phyloP scores from a whole-genome alignment of 2,329 filamentous ascomycete genomes.

The Xylariaceae sp. region DNA sequence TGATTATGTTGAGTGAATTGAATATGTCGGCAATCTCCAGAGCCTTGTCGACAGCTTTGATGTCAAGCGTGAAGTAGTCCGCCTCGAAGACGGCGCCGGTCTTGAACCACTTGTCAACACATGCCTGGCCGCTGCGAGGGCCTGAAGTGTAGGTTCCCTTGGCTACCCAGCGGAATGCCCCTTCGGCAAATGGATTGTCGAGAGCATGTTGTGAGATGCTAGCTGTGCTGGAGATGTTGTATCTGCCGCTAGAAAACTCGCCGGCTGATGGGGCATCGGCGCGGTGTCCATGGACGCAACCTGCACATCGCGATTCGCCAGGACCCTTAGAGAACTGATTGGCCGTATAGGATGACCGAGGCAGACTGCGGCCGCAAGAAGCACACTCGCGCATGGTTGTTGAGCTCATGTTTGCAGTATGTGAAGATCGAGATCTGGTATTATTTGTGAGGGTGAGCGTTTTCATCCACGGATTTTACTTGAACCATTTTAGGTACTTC shows the following conservation, averaged over 20 bases:
- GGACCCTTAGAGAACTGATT: conserved; percentile 30
- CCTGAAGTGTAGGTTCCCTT: conserved; percentile 37
- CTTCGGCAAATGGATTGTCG: conserved; percentile 27
- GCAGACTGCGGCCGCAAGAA: conserved; percentile 27
- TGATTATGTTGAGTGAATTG: conserved; percentile 36
- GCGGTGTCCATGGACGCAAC: conserved; percentile 25
- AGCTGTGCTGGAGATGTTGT: conserved; percentile 23
- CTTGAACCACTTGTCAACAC: conserved; percentile 46
- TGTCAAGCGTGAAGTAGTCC: conserved; percentile 42
- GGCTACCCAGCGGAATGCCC: conserved; percentile 35
- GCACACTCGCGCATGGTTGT: conserved; percentile 25
- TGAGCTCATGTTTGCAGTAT: too few relatives aligned
- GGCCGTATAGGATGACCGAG: conserved; percentile 33
- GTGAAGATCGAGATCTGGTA: too few relatives aligned
- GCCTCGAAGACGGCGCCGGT: conserved; percentile 37
- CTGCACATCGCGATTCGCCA: conserved; percentile 31
- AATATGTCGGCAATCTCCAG: conserved; percentile 42
- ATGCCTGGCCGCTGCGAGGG: conserved; percentile 35
- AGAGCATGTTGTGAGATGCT: conserved; percentile 1
- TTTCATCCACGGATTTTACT: too few relatives aligned
- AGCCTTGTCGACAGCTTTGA: conserved; percentile 41
- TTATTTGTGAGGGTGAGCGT: too few relatives aligned
- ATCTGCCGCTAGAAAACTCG: conserved; percentile 30
- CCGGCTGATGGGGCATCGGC: conserved; percentile 12
- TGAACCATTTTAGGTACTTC: too few relatives aligned